Conservation (phyloP, 73 alveolate species). For the Symbiodinium pilosum region DNA sequence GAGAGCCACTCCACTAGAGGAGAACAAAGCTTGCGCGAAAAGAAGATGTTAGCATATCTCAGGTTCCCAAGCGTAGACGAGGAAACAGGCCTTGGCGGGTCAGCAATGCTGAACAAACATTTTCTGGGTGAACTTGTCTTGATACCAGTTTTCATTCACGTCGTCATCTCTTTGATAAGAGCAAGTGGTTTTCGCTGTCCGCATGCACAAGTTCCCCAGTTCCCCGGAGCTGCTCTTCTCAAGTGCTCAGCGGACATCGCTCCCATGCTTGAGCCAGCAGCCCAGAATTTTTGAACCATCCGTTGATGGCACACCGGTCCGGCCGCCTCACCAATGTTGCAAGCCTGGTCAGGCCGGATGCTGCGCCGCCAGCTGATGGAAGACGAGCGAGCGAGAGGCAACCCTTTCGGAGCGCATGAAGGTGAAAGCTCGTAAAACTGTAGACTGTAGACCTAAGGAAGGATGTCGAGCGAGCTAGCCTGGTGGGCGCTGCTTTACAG, state of each 20-base stretch:
- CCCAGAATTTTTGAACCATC: background rate
- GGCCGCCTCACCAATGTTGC: too few relatives aligned
- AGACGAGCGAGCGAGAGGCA: background rate
- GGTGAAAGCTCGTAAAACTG: too few relatives aligned
- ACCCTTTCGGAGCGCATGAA: too few relatives aligned
- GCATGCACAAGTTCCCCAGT: too few relatives aligned
- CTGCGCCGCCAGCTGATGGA: background rate
- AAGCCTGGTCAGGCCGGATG: constrained; percentile 6
- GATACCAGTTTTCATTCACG: too few relatives aligned
- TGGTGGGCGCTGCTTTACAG: background rate
- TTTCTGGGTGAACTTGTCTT: too few relatives aligned
- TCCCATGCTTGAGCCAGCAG: background rate
- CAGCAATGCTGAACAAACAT: too few relatives aligned
- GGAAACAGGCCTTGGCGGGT: background rate
- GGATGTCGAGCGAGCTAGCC: background rate
- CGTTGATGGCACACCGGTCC: too few relatives aligned
- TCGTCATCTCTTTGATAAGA: too few relatives aligned
- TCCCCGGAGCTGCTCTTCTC: constrained; percentile 4
- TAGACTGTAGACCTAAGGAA: background rate
- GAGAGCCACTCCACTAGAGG: background rate
- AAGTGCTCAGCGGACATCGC: background rate
- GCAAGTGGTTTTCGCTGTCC: too few relatives aligned
- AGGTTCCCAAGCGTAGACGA: background rate
- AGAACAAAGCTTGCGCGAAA: background rate
- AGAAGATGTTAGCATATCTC: background rate